Evolutionary conservation across 345 rosid species (phyloP).

Genomic region (Eucalyptus microcorys): DNA sequence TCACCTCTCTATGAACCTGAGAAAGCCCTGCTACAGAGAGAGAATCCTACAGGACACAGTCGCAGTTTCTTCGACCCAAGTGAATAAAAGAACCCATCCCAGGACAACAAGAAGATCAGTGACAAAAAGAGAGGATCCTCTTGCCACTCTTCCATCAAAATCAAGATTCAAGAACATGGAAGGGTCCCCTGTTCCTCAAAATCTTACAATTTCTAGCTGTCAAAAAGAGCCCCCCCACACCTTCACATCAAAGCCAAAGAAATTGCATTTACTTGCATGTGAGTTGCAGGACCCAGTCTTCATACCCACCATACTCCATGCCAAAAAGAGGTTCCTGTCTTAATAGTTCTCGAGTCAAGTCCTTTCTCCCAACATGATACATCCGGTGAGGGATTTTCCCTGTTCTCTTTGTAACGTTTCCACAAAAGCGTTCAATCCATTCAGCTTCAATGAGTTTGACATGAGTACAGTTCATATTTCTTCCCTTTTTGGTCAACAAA

Average conservation of each 20-base stretch:
- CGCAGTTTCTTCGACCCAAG: neutral
- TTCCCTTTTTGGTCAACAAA: neutral
- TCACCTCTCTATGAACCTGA: neutral
- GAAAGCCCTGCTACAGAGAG: neutral
- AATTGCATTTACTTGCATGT: neutral
- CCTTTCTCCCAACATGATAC: neutral
- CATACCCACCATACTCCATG: neutral
- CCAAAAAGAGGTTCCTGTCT: neutral
- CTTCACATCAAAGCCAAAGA: neutral
- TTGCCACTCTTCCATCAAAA: neutral
- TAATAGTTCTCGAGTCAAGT: neutral
- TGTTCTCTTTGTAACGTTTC: neutral
- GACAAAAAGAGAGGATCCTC: neutral
- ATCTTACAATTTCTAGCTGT: slow-evolving; percentile 10
- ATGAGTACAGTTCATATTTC: neutral
- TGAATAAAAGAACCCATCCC: neutral
- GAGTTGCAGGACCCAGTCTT: slow-evolving; percentile 6
- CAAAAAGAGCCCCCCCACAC: neutral
- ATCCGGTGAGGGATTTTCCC: neutral
- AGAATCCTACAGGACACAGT: neutral
- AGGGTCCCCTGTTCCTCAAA: slow-evolving; percentile 13
- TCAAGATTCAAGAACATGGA: slow-evolving; percentile 2
- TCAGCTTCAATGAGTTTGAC: neutral
- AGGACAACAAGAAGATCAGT: neutral
- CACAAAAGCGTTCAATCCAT: neutral